A percentile compares a stretch with the other conserved stretches of the same genome.
Evolutionary conservation across 805 yeast genomes (phyloP).

Genomic region (Scheffersomyces stipitis): DNA sequence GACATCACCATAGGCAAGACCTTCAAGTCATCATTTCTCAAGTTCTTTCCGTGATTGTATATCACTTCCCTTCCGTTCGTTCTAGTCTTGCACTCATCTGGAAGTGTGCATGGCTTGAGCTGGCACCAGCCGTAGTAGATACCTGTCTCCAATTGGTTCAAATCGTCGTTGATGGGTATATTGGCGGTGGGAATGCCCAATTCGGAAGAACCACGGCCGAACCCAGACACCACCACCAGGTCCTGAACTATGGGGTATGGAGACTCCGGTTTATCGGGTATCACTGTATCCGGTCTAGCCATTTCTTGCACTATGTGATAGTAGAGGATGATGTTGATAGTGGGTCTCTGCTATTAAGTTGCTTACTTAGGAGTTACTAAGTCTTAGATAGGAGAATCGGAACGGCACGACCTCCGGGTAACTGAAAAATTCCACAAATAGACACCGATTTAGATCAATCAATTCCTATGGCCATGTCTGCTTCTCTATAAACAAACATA

Average conservation of each 20-base stretch:
- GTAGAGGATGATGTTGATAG: too few species aligned
- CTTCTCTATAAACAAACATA: too few species aligned
- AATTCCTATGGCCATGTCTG: too few species aligned
- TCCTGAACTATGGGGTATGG: conserved; percentile 51
- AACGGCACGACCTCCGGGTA: too few species aligned
- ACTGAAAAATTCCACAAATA: too few species aligned
- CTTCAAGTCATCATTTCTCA: conserved; percentile 43
- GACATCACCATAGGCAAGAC: conserved; percentile 90
- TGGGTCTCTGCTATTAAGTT: too few species aligned
- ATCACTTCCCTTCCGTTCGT: conserved; percentile 31
- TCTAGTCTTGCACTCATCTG: conserved; percentile 13
- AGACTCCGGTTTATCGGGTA: conserved; percentile 41
- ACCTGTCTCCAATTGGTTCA: conserved; percentile 60
- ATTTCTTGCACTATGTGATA: too few species aligned
- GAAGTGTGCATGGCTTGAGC: conserved; percentile 17
- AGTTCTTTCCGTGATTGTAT: conserved; percentile 59
- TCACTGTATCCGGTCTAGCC: conserved; percentile 46
- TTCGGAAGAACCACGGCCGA: conserved; percentile 93
- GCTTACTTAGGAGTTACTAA: too few species aligned
- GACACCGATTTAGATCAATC: too few species aligned
- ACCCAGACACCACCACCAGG: conserved; percentile 69
- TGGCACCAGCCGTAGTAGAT: conserved; percentile 85
- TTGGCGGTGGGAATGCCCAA: conserved; percentile 96
- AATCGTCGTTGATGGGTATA: conserved; percentile 56
- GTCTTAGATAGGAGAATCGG: too few species aligned